Conservation (phyloP, 129 eudicot genomes). For the Saposhnikovia divaricata region DNA sequence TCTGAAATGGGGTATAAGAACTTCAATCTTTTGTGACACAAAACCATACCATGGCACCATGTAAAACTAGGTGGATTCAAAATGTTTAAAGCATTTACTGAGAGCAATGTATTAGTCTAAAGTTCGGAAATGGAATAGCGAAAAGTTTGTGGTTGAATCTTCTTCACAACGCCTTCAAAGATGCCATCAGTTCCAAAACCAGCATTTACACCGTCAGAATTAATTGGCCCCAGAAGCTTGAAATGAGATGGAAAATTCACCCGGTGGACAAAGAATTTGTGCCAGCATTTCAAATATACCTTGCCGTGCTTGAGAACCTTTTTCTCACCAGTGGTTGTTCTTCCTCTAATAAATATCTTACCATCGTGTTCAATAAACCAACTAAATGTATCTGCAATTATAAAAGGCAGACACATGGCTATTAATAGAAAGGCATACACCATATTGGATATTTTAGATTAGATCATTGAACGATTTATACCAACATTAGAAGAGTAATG, state of each 20-base stretch:
- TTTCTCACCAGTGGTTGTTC: constrained; percentile 42
- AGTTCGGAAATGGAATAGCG: background rate
- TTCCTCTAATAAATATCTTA: constrained; percentile 35
- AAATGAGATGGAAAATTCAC: constrained; percentile 54
- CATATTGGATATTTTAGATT: background rate
- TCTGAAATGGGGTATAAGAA: background rate
- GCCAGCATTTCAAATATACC: constrained; percentile 68
- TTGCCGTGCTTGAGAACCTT: constrained; percentile 37
- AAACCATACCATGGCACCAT: background rate
- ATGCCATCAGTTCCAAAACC: constrained; percentile 45
- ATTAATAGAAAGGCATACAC: background rate
- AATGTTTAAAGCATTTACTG: background rate
- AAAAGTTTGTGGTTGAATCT: constrained; percentile 6
- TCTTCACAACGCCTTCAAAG: constrained; percentile 64
- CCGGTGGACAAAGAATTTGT: constrained; percentile 58
- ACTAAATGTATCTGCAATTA: constrained; percentile 36
- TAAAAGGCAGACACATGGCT: background rate
- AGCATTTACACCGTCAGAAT: constrained; percentile 29
- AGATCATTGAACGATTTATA: background rate
- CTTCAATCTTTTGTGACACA: background rate
- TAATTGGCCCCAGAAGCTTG: constrained; percentile 42
- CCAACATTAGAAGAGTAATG: background rate
- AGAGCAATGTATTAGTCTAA: background rate
- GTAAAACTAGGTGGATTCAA: background rate
- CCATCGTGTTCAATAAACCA: constrained; percentile 27